phyloP scores from a whole-genome alignment of 306 rosid species.

The Acacia confusa region DNA sequence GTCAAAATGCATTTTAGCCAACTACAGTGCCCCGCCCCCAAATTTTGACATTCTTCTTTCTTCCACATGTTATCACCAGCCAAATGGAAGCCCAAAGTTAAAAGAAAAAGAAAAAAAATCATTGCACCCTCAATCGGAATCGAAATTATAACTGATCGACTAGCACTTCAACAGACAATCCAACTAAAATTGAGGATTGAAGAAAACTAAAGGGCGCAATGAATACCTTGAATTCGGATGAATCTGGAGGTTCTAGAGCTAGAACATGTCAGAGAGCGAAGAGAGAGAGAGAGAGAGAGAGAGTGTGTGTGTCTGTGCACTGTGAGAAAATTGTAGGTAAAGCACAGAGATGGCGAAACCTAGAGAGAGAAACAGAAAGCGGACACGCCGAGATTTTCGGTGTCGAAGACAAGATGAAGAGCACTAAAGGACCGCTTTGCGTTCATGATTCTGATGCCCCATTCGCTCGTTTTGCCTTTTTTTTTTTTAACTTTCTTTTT shows the following conservation, averaged over 20 bases:
- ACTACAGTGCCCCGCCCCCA: constrained; percentile 27
- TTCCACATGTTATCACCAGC: constrained; percentile 33
- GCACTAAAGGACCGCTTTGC: constrained; percentile 40
- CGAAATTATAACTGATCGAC: constrained; percentile 27
- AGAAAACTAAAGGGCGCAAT: constrained; percentile 12
- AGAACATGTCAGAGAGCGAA: constrained; percentile 23
- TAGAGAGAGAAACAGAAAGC: constrained; percentile 31
- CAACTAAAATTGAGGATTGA: constrained; percentile 29
- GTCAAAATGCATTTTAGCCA: constrained; percentile 28
- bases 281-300: constrained; percentile 11
- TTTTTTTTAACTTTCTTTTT: too few species aligned
- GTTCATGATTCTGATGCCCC: constrained; percentile 49
- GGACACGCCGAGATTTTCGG: constrained; percentile 44
- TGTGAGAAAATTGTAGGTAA: constrained; percentile 23
- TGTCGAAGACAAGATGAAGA: constrained; percentile 43
- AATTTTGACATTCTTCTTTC: constrained; percentile 23
- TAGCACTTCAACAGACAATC: constrained; percentile 22
- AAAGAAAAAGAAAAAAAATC: constrained; percentile 7
- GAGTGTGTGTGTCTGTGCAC: neutral
- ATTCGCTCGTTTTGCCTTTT: constrained; percentile 18
- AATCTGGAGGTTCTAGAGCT: constrained; percentile 28
- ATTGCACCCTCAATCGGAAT: constrained; percentile 30
- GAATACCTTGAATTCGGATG: constrained; percentile 33
- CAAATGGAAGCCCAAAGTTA: constrained; percentile 24
- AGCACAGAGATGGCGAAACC: constrained; percentile 19